Percentiles rank a stretch among this genome's conserved stretches.
Conservation (phyloP, 2,329 filamentous ascomycete genomes). For the Berkeleyomyces rouxiae region DNA sequence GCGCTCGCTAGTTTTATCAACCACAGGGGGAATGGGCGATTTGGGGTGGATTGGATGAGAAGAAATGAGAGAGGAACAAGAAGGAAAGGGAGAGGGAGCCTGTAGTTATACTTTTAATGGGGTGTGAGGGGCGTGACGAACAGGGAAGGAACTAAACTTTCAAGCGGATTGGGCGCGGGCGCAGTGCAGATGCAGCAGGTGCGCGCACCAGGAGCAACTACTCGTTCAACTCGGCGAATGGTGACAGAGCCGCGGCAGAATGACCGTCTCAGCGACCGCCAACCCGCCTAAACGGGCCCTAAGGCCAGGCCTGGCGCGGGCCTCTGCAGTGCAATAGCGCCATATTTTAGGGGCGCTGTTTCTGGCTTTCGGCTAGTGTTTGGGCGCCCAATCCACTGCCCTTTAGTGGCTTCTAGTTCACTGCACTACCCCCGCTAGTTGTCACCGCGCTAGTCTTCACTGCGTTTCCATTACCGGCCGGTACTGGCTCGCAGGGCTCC, state of each 20-base stretch:
- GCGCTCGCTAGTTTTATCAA: conserved; percentile 5
- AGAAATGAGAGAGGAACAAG: background rate
- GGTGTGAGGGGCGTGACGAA: background rate
- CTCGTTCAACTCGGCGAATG: background rate
- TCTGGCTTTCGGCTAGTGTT: background rate
- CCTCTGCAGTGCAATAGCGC: background rate
- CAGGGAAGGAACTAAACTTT: background rate
- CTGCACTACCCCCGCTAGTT: background rate
- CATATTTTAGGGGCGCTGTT: background rate
- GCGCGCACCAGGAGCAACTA: background rate
- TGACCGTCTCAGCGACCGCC: background rate
- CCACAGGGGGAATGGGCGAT: conserved; percentile 2
- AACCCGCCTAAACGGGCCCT: no score
- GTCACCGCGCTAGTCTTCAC: background rate
- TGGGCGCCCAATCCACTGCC: background rate
- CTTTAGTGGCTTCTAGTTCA: background rate
- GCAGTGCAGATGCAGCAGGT: background rate
- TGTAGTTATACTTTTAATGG: background rate
- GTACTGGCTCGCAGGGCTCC: no score
- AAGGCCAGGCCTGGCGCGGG: background rate
- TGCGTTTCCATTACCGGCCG: background rate
- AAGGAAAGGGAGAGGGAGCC: background rate
- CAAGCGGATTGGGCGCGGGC: background rate
- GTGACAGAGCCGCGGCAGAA: background rate
- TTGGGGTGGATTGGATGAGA: background rate